Percentiles rank a stretch among this genome's conserved stretches.
Conservation (phyloP, 2,329 filamentous ascomycete species). For the Tolypocladium paradoxum region DNA sequence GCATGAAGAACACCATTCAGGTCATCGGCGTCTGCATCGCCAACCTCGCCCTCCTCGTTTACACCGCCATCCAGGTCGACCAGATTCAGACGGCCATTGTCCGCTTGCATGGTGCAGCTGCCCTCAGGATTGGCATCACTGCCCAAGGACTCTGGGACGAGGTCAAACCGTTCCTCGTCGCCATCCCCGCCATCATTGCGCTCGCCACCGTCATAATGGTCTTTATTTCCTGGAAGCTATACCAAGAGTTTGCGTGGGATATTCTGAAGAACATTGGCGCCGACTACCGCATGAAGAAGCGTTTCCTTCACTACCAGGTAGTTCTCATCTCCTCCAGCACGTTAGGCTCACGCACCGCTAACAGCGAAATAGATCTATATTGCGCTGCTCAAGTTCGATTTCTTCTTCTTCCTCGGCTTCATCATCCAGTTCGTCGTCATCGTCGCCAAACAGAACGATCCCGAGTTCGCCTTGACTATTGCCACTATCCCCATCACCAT, state of each 20-base stretch:
- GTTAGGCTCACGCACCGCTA: conserved; percentile 6
- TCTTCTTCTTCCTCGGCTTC: conserved; percentile 99
- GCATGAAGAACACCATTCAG: conserved; percentile 96
- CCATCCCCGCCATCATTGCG: conserved; percentile 76
- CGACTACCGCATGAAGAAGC: conserved; percentile 91
- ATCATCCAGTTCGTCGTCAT: conserved; percentile 97
- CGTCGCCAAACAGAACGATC: conserved; percentile 55
- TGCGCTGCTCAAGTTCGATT: conserved; percentile 94
- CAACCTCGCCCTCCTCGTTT: conserved; percentile 84
- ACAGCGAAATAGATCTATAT: conserved; percentile 69
- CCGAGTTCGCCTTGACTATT: conserved; percentile 78
- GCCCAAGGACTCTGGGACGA: conserved; percentile 50
- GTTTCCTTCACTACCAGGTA: conserved; percentile 94
- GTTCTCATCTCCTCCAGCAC: conserved; percentile 8
- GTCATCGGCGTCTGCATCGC: conserved; percentile 90
- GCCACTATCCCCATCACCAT: conserved; percentile 89
- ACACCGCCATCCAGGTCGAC: conserved; percentile 85
- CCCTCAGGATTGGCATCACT: conserved; percentile 28
- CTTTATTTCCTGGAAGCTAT: conserved; percentile 84
- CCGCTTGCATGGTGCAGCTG: too few species aligned
- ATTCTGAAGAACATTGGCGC: conserved; percentile 99
- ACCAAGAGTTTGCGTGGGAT: conserved; percentile 97
- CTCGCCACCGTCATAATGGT: conserved; percentile 62
- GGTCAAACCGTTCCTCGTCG: conserved; percentile 67
- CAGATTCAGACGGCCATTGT: conserved; percentile 76